These are phyloP conservation scores for Telfairia occidentalis DNA, from an alignment of 331 rosid species.

Conservation along the genomic window DNA sequence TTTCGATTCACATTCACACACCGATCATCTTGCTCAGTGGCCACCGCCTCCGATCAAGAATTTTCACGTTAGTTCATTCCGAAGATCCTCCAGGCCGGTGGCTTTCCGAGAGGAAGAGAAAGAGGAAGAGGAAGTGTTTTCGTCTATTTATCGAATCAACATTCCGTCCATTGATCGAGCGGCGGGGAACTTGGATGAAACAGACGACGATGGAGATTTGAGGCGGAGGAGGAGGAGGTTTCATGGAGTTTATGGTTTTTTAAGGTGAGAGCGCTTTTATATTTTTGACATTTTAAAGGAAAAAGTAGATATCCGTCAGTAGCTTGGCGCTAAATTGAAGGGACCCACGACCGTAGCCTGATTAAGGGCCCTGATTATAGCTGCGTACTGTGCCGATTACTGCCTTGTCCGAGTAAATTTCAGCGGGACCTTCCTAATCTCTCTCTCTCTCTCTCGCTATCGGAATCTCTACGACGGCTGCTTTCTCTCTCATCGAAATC, in stretches of 20 bases:
- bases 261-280: conserved; percentile 4
- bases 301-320: not conserved
- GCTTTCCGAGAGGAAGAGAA: not conserved
- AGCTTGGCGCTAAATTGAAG: conserved; percentile 13
- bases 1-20: not conserved
- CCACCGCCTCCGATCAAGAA: not conserved
- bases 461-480: conserved; percentile 31
- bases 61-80: not conserved
- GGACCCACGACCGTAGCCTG: conserved; percentile 14
- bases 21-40: not conserved
- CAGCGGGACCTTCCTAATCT: conserved; percentile 32
- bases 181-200: not conserved
- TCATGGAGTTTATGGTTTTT: not conserved
- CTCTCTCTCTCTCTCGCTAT: conserved; percentile 1
- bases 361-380: conserved; percentile 27
- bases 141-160: not conserved
- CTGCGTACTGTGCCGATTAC: not conserved
- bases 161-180: not conserved
- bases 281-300: not conserved
- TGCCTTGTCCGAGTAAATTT: conserved; percentile 3
- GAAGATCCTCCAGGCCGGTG: not conserved
- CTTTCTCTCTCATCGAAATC: conserved; percentile 19
- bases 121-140: not conserved
- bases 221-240: not conserved
- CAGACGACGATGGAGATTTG: not conserved